Evolutionary conservation across 2,329 filamentous ascomycete species (phyloP), one percentile per base, ranked within the genome.

Genomic region (Penicillium sp.): DNA sequence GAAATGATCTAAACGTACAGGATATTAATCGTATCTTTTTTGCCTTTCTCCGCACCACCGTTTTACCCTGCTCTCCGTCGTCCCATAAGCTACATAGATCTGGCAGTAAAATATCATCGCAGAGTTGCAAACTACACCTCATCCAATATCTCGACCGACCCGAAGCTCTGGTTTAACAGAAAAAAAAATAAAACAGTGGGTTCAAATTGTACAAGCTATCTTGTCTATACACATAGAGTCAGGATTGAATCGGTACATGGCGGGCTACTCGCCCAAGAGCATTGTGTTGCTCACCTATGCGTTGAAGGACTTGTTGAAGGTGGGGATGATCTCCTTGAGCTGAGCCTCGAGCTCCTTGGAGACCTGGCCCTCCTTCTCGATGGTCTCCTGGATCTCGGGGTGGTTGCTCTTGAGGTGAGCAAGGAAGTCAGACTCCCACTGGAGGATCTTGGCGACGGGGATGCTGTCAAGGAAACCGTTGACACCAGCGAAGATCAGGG

Each of bases 401-500:
- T 96, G 87, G 80, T 91, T 95, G 73, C 81, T 85, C 81, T 84
- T 89, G 69, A 98, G 80, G 81, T 96, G 87, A 62, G 85, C 77
- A 57, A 96, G 79, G 85, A 95, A 94, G 77, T 97, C 91, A 67
- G 84, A 64, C 82, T 98, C 93, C 89, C 91, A 98, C 72, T 82
- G 74, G 59, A 93, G 83, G 64, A 98, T 86, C 85, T 91, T 95
- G 82, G 60, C 72, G 69, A 97, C 93, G 58, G 93, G 93, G 61
- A 98, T 80, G 64, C 59, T 70, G 79, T 98, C 93, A 63, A 98
- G 84, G 77, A 81, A 78, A 80, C 93, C 93, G 78, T 97, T 97
- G 78, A 98, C 88, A 94, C 93, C 93, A 62, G 93, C 91, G 77
- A 82, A 98, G 82, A 98, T 97, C 64, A 98, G 84, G 64, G 93